Percentiles rank a stretch among this genome's conserved stretches.
Conservation (phyloP, 2,329 filamentous ascomycete genomes). For the Hirsutella minnesotensis region DNA sequence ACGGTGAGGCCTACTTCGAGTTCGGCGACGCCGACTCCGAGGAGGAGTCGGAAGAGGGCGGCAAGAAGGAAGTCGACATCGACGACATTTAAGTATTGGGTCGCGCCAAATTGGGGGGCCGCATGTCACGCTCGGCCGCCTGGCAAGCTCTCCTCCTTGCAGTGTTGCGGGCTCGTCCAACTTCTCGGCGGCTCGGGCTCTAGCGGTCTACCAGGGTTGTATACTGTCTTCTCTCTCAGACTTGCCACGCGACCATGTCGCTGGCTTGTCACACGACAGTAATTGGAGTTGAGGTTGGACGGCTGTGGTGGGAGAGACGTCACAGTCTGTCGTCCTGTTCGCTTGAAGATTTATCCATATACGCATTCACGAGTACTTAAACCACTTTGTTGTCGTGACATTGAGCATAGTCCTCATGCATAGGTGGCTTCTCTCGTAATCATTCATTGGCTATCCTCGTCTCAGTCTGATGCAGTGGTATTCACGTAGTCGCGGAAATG, state of each 20-base stretch:
- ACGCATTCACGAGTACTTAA: conserved; percentile 11
- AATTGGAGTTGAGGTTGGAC: conserved; percentile 23
- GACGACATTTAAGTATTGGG: conserved; percentile 68
- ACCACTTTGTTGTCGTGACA: background rate
- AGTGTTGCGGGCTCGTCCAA: background rate
- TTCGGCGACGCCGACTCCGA: conserved; percentile 84
- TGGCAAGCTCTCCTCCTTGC: background rate
- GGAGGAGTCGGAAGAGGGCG: conserved; percentile 41
- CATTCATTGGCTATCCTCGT: too few relatives aligned
- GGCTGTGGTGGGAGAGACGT: conserved; percentile 52
- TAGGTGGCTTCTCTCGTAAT: too few relatives aligned
- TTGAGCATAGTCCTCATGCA: background rate
- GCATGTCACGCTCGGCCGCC: background rate
- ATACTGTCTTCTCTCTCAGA: conserved; percentile 58
- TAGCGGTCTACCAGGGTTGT: conserved; percentile 11
- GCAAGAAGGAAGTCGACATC: conserved; percentile 74
- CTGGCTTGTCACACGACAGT: conserved; percentile 33
- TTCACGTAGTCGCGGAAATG: background rate
- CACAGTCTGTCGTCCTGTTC: conserved; percentile 26
- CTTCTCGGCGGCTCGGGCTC: background rate
- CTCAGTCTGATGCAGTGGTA: too few relatives aligned
- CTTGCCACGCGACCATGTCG: conserved; percentile 10
- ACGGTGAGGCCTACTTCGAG: conserved; percentile 95
- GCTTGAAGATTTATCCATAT: conserved; percentile 9
- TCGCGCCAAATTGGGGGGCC: background rate